These are phyloP conservation scores for Pichia thaimueangensis DNA, from an alignment of 805 yeast genomes.

Conservation along the genomic window DNA sequence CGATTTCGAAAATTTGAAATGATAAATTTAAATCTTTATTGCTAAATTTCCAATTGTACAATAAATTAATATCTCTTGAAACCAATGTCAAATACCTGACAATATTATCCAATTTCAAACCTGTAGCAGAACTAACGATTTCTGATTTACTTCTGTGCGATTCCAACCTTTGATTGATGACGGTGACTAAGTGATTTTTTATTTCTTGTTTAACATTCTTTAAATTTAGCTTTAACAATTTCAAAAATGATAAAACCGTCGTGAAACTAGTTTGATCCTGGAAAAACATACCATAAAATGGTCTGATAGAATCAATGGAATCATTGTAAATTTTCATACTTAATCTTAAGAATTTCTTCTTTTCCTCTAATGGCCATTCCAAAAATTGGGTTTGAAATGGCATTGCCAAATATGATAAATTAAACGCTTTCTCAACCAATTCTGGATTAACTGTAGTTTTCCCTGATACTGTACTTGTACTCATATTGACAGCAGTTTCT, in stretches of 20 bases:
- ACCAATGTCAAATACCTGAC: slow-evolving; percentile 17
- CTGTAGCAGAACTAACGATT: slow-evolving; percentile 11
- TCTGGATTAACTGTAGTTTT: slow-evolving; percentile 15
- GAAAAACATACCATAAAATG: slow-evolving; percentile 16
- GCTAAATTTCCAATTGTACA: slow-evolving; percentile 23
- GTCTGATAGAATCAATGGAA: slow-evolving; percentile 11
- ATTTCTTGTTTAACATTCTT: slow-evolving; percentile 13
- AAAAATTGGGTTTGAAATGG: slow-evolving; percentile 18
- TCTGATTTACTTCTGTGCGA: slow-evolving; percentile 10
- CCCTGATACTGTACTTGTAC: slow-evolving; percentile 8
- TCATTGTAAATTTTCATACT: slow-evolving; percentile 15
- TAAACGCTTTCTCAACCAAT: slow-evolving; percentile 19
- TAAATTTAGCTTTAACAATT: slow-evolving; percentile 16
- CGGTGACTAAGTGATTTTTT: slow-evolving; percentile 7
- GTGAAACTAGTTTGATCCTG: slow-evolving; percentile 19
- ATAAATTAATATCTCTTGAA: slow-evolving; percentile 20
- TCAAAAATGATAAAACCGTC: slow-evolving; percentile 16
- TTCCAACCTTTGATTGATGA: slow-evolving; percentile 13
- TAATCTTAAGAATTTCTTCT: slow-evolving; percentile 12
- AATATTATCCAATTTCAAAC: slow-evolving; percentile 13
- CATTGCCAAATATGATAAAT: slow-evolving; percentile 23
- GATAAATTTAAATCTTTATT: slow-evolving; percentile 19
- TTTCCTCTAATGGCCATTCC: slow-evolving; percentile 24
- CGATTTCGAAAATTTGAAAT: slow-evolving; percentile 17
- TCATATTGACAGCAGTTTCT: slow-evolving; percentile 7